Conservation (phyloP, 768 basidiomycete genomes). For the Chiua virens region DNA sequence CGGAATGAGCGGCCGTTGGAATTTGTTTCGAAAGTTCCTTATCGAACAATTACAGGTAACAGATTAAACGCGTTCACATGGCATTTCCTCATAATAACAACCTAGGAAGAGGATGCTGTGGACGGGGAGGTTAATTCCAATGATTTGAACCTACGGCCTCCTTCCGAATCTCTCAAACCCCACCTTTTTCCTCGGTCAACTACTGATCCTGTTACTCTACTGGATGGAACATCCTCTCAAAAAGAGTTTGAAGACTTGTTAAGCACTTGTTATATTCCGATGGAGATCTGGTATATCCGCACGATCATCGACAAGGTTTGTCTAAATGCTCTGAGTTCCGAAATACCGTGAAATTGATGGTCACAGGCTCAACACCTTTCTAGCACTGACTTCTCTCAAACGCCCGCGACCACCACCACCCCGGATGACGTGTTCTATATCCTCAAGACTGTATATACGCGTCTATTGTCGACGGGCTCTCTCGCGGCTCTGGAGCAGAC, state of each 20-base stretch:
- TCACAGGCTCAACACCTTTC: constrained; percentile 85
- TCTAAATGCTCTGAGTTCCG: background rate
- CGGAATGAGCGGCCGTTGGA: constrained; percentile 91
- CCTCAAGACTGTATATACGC: constrained; percentile 76
- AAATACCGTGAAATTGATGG: background rate
- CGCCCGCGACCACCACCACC: constrained; percentile 66
- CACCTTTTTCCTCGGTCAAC: background rate
- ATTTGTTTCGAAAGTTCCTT: constrained; percentile 85
- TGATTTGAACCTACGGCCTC: constrained; percentile 1
- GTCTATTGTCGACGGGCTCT: constrained; percentile 79
- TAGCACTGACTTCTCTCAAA: constrained; percentile 63
- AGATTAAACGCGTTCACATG: background rate
- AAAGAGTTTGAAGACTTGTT: constrained; percentile 66
- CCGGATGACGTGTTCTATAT: constrained; percentile 98
- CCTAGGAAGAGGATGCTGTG: constrained; percentile 17
- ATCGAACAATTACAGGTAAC: constrained; percentile 62
- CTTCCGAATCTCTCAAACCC: background rate
- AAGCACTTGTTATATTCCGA: constrained; percentile 74
- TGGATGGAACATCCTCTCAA: constrained; percentile 56
- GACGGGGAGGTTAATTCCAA: constrained; percentile 4
- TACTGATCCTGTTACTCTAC: constrained; percentile 18
- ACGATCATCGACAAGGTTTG: constrained; percentile 84
- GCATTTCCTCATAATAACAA: constrained; percentile 1
- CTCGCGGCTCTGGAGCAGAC: constrained; percentile 55
- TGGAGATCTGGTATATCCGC: constrained; percentile 91